These are phyloP conservation scores for Acarospora socialis DNA, from an alignment of 2,329 filamentous ascomycete genomes.

Conservation along the genomic window DNA sequence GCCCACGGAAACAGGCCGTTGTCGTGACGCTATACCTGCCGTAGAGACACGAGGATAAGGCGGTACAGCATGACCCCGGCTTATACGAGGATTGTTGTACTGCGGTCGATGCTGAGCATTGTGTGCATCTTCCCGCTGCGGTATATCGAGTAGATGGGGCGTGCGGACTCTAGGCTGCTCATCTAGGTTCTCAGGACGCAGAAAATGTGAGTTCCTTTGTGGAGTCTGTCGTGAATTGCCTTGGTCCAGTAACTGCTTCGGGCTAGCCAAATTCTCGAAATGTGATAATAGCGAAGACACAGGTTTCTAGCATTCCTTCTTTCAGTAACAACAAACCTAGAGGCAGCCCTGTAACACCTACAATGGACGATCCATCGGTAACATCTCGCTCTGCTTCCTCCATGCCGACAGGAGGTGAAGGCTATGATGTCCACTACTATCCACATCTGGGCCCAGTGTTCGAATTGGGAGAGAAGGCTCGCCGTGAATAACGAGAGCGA, in stretches of 20 bases:
- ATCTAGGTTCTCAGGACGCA: too few relatives aligned
- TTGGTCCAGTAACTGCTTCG: too few relatives aligned
- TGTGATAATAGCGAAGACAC: conserved; percentile 35
- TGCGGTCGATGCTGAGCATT: too few relatives aligned
- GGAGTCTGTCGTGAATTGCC: too few relatives aligned
- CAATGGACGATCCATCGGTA: conserved; percentile 16
- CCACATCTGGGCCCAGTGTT: conserved; percentile 19
- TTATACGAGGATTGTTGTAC: too few relatives aligned
- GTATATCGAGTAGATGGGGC: too few relatives aligned
- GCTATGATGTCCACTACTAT: too few relatives aligned
- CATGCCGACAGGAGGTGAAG: conserved; percentile 20
- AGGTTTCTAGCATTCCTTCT: conserved; percentile 24
- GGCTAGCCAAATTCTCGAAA: conserved; percentile 31
- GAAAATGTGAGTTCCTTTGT: too few relatives aligned
- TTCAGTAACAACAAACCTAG: conserved; percentile 8
- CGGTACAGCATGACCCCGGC: too few relatives aligned
- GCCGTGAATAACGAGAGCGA: neutral
- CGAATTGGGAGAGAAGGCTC: neutral
- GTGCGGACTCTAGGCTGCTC: too few relatives aligned
- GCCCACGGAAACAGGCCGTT: conserved; percentile 30
- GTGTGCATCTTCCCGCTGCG: too few relatives aligned
- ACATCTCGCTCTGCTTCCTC: conserved; percentile 17
- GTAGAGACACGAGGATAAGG: too few relatives aligned
- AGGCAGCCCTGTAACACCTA: conserved; percentile 12
- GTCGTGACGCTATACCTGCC: conserved; percentile 50